Evolutionary conservation across 768 basidiomycete genomes (phyloP).

Genomic region (Tephrocybe sp.): DNA sequence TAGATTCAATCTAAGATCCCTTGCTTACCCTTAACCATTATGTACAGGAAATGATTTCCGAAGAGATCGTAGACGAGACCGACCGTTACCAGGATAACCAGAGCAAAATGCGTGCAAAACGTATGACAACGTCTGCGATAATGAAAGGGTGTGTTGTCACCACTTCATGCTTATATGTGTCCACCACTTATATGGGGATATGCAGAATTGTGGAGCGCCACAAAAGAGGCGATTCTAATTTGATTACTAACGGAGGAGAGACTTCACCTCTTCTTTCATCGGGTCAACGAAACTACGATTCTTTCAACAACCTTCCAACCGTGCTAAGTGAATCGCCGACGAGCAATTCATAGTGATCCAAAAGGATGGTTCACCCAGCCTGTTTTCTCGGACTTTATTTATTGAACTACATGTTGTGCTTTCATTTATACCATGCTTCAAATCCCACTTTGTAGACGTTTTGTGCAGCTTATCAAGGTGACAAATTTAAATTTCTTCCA

Average conservation of each 20-base stretch:
- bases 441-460: too few relatives aligned
- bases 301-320: background rate
- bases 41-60: constrained; percentile 91
- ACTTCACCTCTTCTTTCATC: constrained; percentile 32
- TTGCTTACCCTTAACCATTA: too few relatives aligned
- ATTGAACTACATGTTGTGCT: too few relatives aligned
- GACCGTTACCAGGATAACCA: constrained; percentile 88
- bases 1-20: too few relatives aligned
- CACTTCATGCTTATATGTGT: background rate
- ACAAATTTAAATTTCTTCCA: too few relatives aligned
- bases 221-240: constrained; percentile 29
- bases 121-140: constrained; percentile 68
- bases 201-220: constrained; percentile 56
- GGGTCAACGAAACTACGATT: constrained; percentile 6
- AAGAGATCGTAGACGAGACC: constrained; percentile 95
- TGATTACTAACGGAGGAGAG: constrained; percentile 23
- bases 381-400: too few relatives aligned
- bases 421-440: too few relatives aligned
- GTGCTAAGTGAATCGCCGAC: constrained; percentile 11
- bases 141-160: constrained; percentile 66
- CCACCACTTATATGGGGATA: background rate
- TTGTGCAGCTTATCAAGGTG: too few relatives aligned
- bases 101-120: constrained; percentile 68
- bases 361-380: too few relatives aligned
- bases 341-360: background rate